Conservation (phyloP, 164 flowering plant species). For the Stephania yunnanensis region DNA sequence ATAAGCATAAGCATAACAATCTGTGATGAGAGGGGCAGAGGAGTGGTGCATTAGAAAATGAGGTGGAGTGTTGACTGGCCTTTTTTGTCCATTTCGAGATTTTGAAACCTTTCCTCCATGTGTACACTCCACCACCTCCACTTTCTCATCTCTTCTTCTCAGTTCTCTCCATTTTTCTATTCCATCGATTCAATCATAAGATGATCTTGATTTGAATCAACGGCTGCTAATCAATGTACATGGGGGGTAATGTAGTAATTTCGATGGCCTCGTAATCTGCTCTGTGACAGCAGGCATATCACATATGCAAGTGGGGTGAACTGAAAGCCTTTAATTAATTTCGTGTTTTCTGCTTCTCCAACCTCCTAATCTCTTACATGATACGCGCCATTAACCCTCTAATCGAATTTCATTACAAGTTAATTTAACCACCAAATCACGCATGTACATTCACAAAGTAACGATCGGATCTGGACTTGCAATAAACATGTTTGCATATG, state of each 20-base stretch:
- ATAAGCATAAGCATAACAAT: no score
- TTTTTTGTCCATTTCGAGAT: background rate
- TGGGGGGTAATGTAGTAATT: background rate
- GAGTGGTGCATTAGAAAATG: background rate
- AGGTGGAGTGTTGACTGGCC: slow-evolving; percentile 1
- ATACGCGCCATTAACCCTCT: no score
- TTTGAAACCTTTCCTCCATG: background rate
- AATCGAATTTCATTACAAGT: no score
- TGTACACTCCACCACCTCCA: background rate
- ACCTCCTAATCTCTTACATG: no score
- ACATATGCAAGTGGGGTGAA: background rate
- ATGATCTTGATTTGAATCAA: background rate
- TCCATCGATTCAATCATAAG: no score
- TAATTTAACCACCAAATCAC: no score
- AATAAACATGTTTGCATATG: no score
- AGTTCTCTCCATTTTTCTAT: no score
- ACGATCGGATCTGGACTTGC: no score
- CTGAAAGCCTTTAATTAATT: background rate
- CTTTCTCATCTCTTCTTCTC: background rate
- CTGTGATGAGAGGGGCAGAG: no score
- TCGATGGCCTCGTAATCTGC: background rate
- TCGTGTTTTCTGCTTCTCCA: background rate
- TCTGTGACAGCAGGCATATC: background rate
- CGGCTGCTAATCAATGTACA: background rate
- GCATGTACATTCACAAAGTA: no score